Evolutionary conservation across 352 stramenopile genomes (phyloP), one percentile per base, ranked within the genome.

Genomic region (Globisporangium cystogenes): DNA sequence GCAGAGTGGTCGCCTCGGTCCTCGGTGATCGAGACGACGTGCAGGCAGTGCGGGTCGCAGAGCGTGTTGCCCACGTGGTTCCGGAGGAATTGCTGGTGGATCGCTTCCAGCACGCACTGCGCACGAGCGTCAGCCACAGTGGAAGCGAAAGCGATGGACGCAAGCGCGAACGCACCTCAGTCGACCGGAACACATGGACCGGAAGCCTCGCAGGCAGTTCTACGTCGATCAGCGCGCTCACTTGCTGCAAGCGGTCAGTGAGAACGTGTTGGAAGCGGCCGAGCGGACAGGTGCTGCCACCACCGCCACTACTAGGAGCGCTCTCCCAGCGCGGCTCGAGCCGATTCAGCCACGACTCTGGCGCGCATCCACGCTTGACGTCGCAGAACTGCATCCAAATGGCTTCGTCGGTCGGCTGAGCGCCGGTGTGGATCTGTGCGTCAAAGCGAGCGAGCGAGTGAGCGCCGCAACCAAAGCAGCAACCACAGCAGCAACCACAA

Each of bases 81-180:
- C 8, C 73, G 76, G 21, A 78, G 43, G 27, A 85, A 82, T 51
- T 87, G 64, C 31, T 83, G 76, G 27, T 87, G 76, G 47, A 82
- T 70, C 7, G 70, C 56, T 24, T 83, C 73, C 1, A 83, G 52
- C 1, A 80, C 57, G 49, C 54, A 68, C 71, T 86, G n/a, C 16
- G 23, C 23, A 43, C 21, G 12, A 16, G 39, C 33, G 33, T 29
- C 11, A 39, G 29, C 31, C 26, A 18, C 27, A 44, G 31, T n/a
- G 29, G 44, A 14, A 27, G 33, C 24, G 16, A 37, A 24, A 40
- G 11, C 4, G 4, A 39, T 12, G 39, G 0, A 39, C 12, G 14
- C 33, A 16, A 39, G 4, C 33, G 6, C 12, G 33, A 21, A 50
- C 68, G 26, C 36, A 77, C 70, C 65, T 67, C 46, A 5, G 48